A percentile compares a stretch with the other conserved stretches of the same genome.
These are phyloP conservation scores for Golubevia sp. DNA, from an alignment of 1,284 basidiomycete genomes.

Conservation along the genomic window DNA sequence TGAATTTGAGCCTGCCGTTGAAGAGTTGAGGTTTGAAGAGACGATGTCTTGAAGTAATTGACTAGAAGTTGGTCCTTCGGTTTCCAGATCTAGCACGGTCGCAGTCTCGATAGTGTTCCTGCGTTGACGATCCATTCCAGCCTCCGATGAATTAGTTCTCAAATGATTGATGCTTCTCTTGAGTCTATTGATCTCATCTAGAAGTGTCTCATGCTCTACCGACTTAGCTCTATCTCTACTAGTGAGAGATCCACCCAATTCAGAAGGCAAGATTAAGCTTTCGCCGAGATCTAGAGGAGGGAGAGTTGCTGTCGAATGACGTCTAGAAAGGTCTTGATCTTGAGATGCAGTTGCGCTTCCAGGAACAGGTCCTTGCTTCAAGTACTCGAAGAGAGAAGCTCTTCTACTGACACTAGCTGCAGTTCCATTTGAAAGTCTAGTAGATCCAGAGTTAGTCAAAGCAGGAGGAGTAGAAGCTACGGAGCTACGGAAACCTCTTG, in stretches of 20 bases:
- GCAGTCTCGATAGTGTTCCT: background rate
- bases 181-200: background rate
- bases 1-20: background rate
- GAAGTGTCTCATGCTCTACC: background rate
- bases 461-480: background rate
- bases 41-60: background rate
- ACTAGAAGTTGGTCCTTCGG: background rate
- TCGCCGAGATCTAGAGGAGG: background rate
- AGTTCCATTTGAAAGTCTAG: background rate
- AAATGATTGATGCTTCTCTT: background rate
- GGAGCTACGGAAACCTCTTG: background rate
- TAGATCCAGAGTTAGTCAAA: background rate
- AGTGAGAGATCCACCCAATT: too few species aligned
- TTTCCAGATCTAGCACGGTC: background rate
- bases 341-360: background rate
- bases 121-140: background rate
- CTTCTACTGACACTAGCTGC: background rate
- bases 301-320: background rate
- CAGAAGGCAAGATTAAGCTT: background rate
- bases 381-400: background rate
- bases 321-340: background rate
- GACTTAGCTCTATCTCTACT: background rate
- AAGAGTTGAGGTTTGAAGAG: background rate
- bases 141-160: background rate
- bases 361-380: background rate